Conservation (phyloP, 306 rosid species). For the Sicyos edulis region DNA sequence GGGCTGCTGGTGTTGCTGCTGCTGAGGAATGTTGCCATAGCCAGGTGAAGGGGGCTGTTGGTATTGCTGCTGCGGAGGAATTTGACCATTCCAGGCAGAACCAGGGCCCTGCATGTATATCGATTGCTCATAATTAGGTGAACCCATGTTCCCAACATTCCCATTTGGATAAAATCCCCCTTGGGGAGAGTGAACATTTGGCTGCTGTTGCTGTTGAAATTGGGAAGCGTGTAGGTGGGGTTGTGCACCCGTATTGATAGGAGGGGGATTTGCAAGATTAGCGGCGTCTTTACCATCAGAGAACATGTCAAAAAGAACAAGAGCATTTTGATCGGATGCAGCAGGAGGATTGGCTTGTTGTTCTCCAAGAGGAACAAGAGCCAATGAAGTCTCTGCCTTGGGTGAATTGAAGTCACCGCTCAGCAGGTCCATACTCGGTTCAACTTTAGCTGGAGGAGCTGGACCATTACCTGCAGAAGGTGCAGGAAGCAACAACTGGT, state of each 20-base stretch:
- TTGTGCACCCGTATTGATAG: slow-evolving; percentile 12
- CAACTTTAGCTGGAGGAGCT: slow-evolving; percentile 34
- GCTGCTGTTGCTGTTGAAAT: slow-evolving; percentile 47
- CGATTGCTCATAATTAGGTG: slow-evolving; percentile 61
- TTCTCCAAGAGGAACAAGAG: slow-evolving; percentile 80
- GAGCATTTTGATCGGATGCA: slow-evolving; percentile 65
- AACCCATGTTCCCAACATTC: slow-evolving; percentile 46
- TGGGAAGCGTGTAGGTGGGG: slow-evolving; percentile 23
- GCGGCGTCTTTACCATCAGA: slow-evolving; percentile 45
- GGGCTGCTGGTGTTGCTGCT: too few relatives aligned
- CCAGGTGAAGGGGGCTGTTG: too few relatives aligned
- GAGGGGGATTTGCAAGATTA: slow-evolving; percentile 38
- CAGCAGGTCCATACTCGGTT: slow-evolving; percentile 81
- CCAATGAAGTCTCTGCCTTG: slow-evolving; percentile 68
- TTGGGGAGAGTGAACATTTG: slow-evolving; percentile 48
- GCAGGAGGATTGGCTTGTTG: slow-evolving; percentile 53
- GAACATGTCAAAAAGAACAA: slow-evolving; percentile 78
- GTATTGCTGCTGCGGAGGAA: slow-evolving; percentile 22
- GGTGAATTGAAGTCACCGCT: slow-evolving; percentile 87
- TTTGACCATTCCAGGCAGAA: slow-evolving; percentile 76
- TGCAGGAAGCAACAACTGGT: slow-evolving; percentile 75
- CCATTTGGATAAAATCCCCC: slow-evolving; percentile 59
- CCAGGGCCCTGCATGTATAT: slow-evolving; percentile 47
- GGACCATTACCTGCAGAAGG: slow-evolving; percentile 51
- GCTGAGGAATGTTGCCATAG: slow-evolving; percentile 47